These are phyloP conservation scores for Hanseniaspora guilliermondii DNA, from an alignment of 805 yeast species.

Conservation along the genomic window DNA sequence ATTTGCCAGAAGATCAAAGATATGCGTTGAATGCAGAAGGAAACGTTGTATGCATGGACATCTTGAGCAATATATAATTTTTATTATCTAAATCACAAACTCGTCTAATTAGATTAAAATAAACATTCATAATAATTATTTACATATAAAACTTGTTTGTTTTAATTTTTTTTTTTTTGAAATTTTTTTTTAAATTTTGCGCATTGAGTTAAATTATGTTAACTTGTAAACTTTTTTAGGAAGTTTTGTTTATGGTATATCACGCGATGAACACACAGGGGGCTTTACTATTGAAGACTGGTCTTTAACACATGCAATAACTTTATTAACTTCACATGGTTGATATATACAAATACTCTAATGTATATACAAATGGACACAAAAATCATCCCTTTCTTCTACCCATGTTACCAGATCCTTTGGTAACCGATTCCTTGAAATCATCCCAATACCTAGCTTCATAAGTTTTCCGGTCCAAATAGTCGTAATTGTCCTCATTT, in stretches of 20 bases:
- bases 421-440: conserved; percentile 71
- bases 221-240: not conserved
- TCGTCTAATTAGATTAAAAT: too few relatives aligned
- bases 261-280: not conserved
- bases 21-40: conserved; percentile 1
- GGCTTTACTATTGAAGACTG: too few relatives aligned
- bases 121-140: too few relatives aligned
- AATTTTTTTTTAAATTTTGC: too few relatives aligned
- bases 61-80: not conserved
- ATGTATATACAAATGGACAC: too few relatives aligned
- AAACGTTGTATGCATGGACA: not conserved
- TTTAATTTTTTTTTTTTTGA: too few relatives aligned
- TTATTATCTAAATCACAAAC: too few relatives aligned
- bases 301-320: too few relatives aligned
- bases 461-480: conserved; percentile 53
- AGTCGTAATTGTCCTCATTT: conserved; percentile 52
- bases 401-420: conserved; percentile 79
- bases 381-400: conserved; percentile 34
- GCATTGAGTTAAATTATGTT: too few relatives aligned
- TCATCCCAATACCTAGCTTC: conserved; percentile 86
- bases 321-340: too few relatives aligned
- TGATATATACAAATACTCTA: too few relatives aligned
- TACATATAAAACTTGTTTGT: too few relatives aligned
- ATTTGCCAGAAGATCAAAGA: conserved; percentile 3
- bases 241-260: not conserved